Evolutionary conservation across 768 basidiomycete species (phyloP).

Genomic region (Lactarius sanguifluus): DNA sequence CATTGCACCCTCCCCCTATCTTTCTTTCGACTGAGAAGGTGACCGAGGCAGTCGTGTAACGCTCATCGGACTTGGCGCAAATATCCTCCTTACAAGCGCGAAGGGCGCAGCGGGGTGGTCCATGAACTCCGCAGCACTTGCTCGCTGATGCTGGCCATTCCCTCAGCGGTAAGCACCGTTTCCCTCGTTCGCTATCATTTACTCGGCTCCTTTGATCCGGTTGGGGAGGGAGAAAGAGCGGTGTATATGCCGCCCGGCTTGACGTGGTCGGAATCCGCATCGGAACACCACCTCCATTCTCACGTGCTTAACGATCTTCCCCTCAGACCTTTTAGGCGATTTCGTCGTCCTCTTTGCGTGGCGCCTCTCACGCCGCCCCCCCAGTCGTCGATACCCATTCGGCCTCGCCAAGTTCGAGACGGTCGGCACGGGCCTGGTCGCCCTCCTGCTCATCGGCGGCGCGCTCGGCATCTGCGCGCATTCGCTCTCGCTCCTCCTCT

Average conservation of each 20-base stretch:
- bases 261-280: background rate
- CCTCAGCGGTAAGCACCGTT: slow-evolving; percentile 62
- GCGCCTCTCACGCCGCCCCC: slow-evolving; percentile 79
- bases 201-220: background rate
- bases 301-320: background rate
- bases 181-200: background rate
- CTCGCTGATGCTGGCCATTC: slow-evolving; percentile 95
- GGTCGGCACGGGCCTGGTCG: slow-evolving; percentile 87
- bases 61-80: slow-evolving; percentile 78
- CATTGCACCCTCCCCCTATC: background rate
- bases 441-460: slow-evolving; percentile 81
- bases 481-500: slow-evolving; percentile 80
- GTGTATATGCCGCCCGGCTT: background rate
- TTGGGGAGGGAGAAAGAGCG: background rate
- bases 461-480: slow-evolving; percentile 87
- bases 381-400: slow-evolving; percentile 78
- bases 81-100: slow-evolving; percentile 74
- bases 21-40: slow-evolving; percentile 42
- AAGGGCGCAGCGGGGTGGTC: slow-evolving; percentile 90
- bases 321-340: slow-evolving; percentile 78
- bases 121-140: slow-evolving; percentile 85
- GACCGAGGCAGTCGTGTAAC: slow-evolving; percentile 85
- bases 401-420: slow-evolving; percentile 96
- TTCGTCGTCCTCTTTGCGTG: slow-evolving; percentile 89
- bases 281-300: background rate